phyloP scores from a whole-genome alignment of 2,329 filamentous ascomycete genomes.

The Stagonosporopsis rhizophila region DNA sequence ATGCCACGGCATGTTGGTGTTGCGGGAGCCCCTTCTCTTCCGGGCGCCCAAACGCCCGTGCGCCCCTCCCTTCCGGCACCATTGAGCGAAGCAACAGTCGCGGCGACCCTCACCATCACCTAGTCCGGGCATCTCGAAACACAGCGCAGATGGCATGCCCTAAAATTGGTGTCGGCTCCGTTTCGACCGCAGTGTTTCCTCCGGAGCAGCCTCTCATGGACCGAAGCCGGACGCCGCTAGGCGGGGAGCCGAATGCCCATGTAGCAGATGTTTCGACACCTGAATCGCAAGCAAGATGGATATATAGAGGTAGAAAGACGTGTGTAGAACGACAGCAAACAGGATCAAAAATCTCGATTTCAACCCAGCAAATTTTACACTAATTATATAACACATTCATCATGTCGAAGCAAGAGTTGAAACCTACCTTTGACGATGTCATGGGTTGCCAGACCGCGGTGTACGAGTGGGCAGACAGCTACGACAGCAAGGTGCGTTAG shows the following conservation, averaged over 20 bases:
- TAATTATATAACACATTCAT: constrained; percentile 1
- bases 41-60: not conserved
- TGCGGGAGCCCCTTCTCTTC: constrained; percentile 4
- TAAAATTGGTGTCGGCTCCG: constrained; percentile 36
- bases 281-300: constrained; percentile 18
- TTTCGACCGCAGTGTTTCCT: constrained; percentile 27
- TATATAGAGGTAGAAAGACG: constrained; percentile 31
- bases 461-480: constrained; percentile 71
- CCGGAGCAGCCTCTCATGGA: constrained; percentile 24
- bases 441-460: constrained; percentile 58
- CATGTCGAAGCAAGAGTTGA: constrained; percentile 43
- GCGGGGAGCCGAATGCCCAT: constrained; percentile 45
- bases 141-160: constrained; percentile 26
- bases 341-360: not conserved
- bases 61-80: constrained; percentile 20
- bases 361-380: not conserved
- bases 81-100: constrained; percentile 6
- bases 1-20: not conserved
- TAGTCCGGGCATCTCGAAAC: constrained; percentile 22
- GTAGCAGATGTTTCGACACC: constrained; percentile 24
- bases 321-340: not conserved
- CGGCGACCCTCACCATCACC: constrained; percentile 12
- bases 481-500: constrained; percentile 63
- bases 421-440: constrained; percentile 53
- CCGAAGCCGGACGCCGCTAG: constrained; percentile 33